Conservation (phyloP, 169 alveolate genomes). For the Perkinsus olseni region DNA sequence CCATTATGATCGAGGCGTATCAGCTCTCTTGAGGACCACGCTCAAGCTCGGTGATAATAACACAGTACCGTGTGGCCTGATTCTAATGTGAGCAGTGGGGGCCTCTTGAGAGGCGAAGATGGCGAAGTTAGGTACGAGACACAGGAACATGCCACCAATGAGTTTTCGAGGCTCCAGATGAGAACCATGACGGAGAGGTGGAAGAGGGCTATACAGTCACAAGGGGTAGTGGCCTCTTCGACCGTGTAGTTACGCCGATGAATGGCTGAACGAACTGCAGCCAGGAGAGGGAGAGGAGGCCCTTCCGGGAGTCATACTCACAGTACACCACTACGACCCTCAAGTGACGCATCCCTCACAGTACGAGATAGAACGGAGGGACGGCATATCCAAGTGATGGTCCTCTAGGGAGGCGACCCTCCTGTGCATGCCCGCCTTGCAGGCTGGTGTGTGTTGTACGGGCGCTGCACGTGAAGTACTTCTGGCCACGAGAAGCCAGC, state of each 20-base stretch:
- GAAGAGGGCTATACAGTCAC: too few species aligned
- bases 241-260: neutral
- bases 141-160: neutral
- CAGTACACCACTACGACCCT: neutral
- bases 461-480: neutral
- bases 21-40: neutral
- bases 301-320: neutral
- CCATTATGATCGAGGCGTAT: neutral
- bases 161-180: neutral
- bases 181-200: neutral
- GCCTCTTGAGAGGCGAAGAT: neutral
- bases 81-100: neutral
- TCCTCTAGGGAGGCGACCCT: too few species aligned
- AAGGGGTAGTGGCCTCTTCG: neutral
- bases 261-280: neutral
- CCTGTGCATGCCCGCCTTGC: too few species aligned
- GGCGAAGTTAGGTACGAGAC: neutral
- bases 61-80: neutral
- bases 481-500: neutral
- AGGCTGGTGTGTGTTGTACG: neutral
- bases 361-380: neutral
- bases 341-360: neutral
- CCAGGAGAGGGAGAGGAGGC: neutral
- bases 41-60: neutral
- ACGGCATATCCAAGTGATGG: neutral